A percentile compares a stretch with the other conserved stretches of the same genome.
phyloP scores from a whole-genome alignment of 345 rosid species.

The Corymbia maculata region DNA sequence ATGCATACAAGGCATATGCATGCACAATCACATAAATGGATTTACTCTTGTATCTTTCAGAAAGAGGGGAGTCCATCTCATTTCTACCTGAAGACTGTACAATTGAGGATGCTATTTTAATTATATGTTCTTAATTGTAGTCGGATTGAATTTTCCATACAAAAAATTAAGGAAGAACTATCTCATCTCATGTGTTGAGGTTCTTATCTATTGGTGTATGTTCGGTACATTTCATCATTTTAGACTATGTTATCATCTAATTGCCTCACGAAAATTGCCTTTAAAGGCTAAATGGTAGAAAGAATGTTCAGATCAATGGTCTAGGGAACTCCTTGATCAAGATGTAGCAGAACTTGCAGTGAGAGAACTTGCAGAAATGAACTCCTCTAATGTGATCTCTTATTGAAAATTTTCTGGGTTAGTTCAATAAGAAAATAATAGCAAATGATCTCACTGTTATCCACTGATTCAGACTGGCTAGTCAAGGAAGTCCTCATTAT shows the following conservation, averaged over 20 bases:
- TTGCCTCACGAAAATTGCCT: not conserved
- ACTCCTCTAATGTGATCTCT: not conserved
- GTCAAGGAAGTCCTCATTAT: not conserved
- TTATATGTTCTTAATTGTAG: not conserved
- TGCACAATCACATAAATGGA: not conserved
- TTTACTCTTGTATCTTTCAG: not conserved
- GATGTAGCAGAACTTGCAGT: not conserved
- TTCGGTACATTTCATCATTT: not conserved
- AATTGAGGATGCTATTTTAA: not conserved
- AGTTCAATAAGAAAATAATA: not conserved
- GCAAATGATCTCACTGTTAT: not conserved
- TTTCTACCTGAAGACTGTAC: not conserved
- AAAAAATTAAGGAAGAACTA: not conserved
- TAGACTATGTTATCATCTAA: not conserved
- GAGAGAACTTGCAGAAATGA: not conserved
- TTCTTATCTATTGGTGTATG: not conserved
- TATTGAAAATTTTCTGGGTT: not conserved
- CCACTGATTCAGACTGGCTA: not conserved
- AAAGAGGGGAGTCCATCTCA: not conserved
- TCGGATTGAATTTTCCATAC: not conserved
- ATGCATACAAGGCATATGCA: not conserved
- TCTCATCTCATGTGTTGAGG: not conserved
- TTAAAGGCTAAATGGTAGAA: not conserved
- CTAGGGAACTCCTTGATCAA: not conserved
- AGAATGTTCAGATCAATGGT: not conserved